These are phyloP conservation scores for Ampelocalamus luodianensis DNA, from an alignment of 176 grass and related monocot genomes.

Conservation along the genomic window DNA sequence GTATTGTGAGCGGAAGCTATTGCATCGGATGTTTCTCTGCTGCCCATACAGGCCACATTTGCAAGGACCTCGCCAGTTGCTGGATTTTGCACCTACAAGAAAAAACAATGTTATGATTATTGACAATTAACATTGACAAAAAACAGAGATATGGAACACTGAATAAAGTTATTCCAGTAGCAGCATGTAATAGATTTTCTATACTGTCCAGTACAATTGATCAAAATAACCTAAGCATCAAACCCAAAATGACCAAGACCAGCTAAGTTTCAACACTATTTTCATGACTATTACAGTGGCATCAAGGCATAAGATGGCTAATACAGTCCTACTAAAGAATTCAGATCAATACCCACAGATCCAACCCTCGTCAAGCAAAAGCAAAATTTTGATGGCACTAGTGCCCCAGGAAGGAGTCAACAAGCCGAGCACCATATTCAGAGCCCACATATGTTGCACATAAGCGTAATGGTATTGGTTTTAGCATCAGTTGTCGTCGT, in stretches of 20 bases:
- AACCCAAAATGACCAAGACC: not conserved
- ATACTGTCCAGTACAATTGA: not conserved
- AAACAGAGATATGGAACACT: not conserved
- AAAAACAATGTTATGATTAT: not conserved
- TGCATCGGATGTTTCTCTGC: constrained; percentile 85
- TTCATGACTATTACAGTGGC: not conserved
- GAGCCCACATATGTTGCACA: not conserved
- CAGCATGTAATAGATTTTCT: not conserved
- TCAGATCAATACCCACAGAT: not conserved
- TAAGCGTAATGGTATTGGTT: not conserved
- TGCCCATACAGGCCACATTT: constrained; percentile 86
- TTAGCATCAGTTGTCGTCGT: not conserved
- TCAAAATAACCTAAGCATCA: not conserved
- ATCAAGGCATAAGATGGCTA: too few relatives aligned
- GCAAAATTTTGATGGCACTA: not conserved
- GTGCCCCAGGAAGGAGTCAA: not conserved
- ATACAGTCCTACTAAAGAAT: not conserved
- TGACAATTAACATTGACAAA: not conserved
- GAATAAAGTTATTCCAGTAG: constrained; percentile 14
- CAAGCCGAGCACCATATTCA: not conserved
- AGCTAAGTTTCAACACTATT: not conserved
- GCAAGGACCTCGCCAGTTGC: constrained; percentile 88
- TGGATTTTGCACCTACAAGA: constrained; percentile 80
- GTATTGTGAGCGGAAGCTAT: constrained; percentile 82
- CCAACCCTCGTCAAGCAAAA: not conserved